Percentiles rank a stretch among this genome's conserved stretches.
Evolutionary conservation across 176 grass and related monocot genomes (phyloP).

Genomic region (Themeda triandra): DNA sequence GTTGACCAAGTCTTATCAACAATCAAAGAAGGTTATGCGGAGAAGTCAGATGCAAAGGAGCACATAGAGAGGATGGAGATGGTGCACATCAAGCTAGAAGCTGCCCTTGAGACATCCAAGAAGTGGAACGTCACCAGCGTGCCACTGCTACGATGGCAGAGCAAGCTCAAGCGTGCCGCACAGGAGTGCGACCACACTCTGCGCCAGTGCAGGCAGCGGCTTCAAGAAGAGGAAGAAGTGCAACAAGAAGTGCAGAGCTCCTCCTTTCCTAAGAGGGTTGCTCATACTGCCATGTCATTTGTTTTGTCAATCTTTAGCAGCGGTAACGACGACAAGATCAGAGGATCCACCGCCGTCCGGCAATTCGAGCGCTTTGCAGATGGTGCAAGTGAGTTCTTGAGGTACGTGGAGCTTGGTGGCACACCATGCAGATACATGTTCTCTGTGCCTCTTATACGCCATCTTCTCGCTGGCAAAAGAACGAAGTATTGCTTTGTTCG

Average conservation of each 20-base stretch:
- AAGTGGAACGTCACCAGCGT: not conserved
- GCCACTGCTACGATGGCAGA: not conserved
- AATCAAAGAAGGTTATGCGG: no score
- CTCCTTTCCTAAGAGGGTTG: not conserved
- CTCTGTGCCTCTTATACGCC: not conserved
- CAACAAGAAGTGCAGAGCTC: not conserved
- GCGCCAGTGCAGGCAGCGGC: not conserved
- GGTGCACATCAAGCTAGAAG: not conserved
- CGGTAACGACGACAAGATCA: no score
- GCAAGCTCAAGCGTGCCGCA: not conserved
- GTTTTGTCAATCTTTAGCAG: not conserved
- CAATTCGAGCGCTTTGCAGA: conserved; percentile 5
- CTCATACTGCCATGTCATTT: not conserved
- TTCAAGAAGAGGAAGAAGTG: not conserved
- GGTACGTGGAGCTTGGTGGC: not conserved
- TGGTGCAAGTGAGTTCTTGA: not conserved
- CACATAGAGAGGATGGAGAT: conserved; percentile 4
- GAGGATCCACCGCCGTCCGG: not conserved
- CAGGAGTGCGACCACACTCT: not conserved
- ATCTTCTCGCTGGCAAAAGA: not conserved
- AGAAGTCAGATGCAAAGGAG: not conserved
- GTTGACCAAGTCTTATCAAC: no score
- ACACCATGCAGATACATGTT: not conserved
- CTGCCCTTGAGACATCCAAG: not conserved
- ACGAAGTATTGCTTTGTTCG: no score